Percentiles rank a stretch among this genome's conserved stretches.
Conservation (phyloP, 2,329 filamentous ascomycete species). For the Botrytis fragariae region DNA sequence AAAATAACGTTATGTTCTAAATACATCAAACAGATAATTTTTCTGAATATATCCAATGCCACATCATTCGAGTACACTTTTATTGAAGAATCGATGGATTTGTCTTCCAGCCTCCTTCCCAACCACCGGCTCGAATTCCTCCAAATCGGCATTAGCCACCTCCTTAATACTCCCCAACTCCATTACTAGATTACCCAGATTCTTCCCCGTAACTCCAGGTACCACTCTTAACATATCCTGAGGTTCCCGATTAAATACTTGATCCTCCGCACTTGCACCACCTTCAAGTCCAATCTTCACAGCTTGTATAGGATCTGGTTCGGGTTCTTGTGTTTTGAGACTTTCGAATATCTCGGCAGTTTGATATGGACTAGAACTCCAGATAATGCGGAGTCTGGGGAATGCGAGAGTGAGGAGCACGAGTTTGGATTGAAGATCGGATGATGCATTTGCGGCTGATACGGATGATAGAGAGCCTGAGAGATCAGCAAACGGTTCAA, state of each 20-base stretch:
- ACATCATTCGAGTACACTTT: constrained; percentile 34
- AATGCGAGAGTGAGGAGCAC: constrained; percentile 92
- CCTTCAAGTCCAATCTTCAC: constrained; percentile 77
- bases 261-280: constrained; percentile 59
- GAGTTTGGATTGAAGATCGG: constrained; percentile 86
- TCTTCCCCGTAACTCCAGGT: constrained; percentile 80
- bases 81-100: constrained; percentile 78
- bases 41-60: not conserved
- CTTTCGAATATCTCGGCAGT: constrained; percentile 96
- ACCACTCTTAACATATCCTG: constrained; percentile 87
- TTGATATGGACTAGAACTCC: constrained; percentile 90
- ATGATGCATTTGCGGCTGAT: constrained; percentile 57
- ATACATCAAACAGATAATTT: not conserved
- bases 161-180: constrained; percentile 75
- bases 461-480: constrained; percentile 61
- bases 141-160: constrained; percentile 79
- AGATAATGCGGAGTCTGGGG: constrained; percentile 84
- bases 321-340: constrained; percentile 82
- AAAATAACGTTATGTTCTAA: not conserved
- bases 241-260: constrained; percentile 77
- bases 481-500: constrained; percentile 74
- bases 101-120: constrained; percentile 74
- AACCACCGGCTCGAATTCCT: constrained; percentile 70
- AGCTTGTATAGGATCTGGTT: constrained; percentile 86
- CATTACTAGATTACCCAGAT: constrained; percentile 68